Evolutionary conservation across 1,139 yeast genomes (phyloP), one percentile per base, ranked within the genome.

Genomic region (Sugiyamaella castrensis): DNA sequence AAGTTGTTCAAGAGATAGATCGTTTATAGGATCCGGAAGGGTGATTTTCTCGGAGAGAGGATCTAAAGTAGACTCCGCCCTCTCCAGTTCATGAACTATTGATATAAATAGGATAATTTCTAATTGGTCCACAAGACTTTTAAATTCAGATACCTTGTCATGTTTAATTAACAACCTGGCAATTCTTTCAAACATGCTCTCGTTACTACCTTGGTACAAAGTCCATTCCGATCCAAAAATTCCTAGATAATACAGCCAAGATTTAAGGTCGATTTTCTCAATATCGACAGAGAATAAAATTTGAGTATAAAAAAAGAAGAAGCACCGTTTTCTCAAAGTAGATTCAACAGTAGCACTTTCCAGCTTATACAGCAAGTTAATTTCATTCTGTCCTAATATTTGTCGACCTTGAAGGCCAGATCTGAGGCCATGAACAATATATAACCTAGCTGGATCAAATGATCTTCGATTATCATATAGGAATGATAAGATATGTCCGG

Each of bases 371-470:
- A 54, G 16, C 11, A 24, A 12, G 12, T 35, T 27, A 36, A 51
- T 24, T 11, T 44, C 40, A 2, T 15, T 15, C 8, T 37, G n/a
- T 24, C 36, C 27, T 15, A 54, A 29, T 6, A 51, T 33, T 4
- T n/a, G 27, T 24, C 53, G 28, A 11, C 40, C 48, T 11, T 34
- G 26, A 32, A 85, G 67, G 0, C 87, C 91, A 7, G 68, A 58
- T 10, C 78, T 61, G 8, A 87, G 59, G 7, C 95, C 95, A 30
- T 71, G 67, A 1, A 81, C 61, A 2, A 84, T 67, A 57, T 80
- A 84, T 1, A 85, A 74, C 62, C 88, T 77, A 0, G 92, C 80
- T 1, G 91, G 87, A 54, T 82, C 95, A 67, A 80, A 88, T 0
- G 82, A 68, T 8, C 77, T 75, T 44, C 77, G 75, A 26, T 73